Base-by-base conservation (phyloP, 2,329 filamentous ascomycete genomes). In the Dothistroma pini region DNA sequence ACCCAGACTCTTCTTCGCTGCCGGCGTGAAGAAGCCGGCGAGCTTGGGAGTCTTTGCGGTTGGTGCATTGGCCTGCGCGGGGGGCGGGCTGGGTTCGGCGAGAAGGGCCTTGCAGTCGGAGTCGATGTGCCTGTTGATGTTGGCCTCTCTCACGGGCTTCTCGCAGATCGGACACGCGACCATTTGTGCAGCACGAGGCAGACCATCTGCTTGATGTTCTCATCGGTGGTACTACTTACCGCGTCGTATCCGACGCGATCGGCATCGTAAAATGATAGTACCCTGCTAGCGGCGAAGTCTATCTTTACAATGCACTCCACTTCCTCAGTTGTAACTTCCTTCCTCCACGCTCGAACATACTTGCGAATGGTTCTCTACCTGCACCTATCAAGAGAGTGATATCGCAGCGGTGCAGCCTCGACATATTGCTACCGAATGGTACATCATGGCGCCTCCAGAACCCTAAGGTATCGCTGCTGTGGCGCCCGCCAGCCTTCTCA, bases 91-190 rank as follows among this genome's bases (percentile, higher is more conserved):
- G 2, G 79, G 73, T 61, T 87, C 84, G 59, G 89, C 78, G 64
- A 95, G 75, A 72, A 88, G 88, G 38, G 80, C 81, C 62, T 84
- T 76, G 78, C 93, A 97, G 66, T 84, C 84, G 32, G 91, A 93
- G 78, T 97, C 95, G 72, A 97, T 86, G 76, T 97, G 93, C 68
- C 83, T 83, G 77, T 97, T 97, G 80, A 97, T 97, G 67, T 89
- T 84, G 71, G 80, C 79, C 66, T 88, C 78, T 66, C 85, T 88
- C 70, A 75, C 72, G 22, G 68, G 67, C 56, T 70, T 68, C 19
- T 69, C 62, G 60, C 74, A 75, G 58, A 75, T 72, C 9, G 74
- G 74, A 60, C 74, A 75, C 32, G 67, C 61, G 48, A 73, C 70
- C 70, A 72, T 72, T 61, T 44, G 41, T n/a, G 4, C 41, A 19